Base-by-base conservation (phyloP, 306 rosid genomes). In the Crotalaria pallida region DNA sequence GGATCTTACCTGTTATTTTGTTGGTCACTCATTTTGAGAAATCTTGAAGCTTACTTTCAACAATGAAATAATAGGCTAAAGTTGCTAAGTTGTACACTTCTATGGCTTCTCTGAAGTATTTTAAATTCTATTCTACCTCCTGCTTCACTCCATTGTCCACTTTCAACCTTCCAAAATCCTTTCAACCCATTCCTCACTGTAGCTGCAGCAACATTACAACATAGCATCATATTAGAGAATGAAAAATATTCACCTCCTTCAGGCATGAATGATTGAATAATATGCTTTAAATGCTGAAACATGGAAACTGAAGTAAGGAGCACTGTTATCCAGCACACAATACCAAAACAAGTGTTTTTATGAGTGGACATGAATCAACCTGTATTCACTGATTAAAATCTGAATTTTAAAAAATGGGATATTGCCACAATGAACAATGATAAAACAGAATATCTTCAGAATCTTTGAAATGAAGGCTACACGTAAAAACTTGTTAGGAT, bases 391-490 rank as follows among this genome's bases (percentile, higher is more conserved):
- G 36, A 74, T 57, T 45, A 75, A 51, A 65, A 77, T 69, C 71
- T 53, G 45, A 38, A 38, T 50, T 77, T 83, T 31, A 82, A 63
- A 43, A 76, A 38, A 71, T 40, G 53, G 57, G 80, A 83, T 82
- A 77, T 62, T 79, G 53, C 74, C 61, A 53, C 78, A 73, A 70
- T 48, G 38, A 24, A 23, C 6, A 5, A 21, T 23, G 41, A 72
- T 79, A 56, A 47, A 41, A 69, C 57, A 78, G 65, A 70, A 68
- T n/a, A n/a, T 85, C 75, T 67, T 6, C 38, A 82, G 45, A 83
- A 84, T 87, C 88, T 82, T 24, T 78, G 72, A 72, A 66, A 80
- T 34, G 78, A 75, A 80, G 65, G 64, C 67, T 48, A 26, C 58
- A 67, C 31, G 53, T 61, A 67, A 76, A 64, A 71, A 34, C 71